Evolutionary conservation across 2,329 filamentous ascomycete genomes (phyloP), one percentile per base, ranked within the genome.

Genomic region (Tolypocladium tropicale): DNA sequence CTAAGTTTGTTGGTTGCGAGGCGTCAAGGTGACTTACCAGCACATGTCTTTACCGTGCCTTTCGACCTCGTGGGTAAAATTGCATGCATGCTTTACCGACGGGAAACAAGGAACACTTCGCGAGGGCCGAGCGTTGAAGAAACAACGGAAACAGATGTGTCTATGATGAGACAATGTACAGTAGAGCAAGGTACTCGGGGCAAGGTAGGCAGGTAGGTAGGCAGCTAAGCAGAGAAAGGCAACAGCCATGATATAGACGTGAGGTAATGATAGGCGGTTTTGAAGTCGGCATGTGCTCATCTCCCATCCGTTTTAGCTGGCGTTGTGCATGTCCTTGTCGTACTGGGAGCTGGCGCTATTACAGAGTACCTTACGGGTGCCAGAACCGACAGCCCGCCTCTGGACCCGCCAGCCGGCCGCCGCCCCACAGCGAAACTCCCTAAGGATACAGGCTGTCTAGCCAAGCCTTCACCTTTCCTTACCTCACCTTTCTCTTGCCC

Each of bases 1-100:
- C 61, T 63, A 62, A 63, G 58, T 55, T 21, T 52, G 30, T 36
- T 53, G 36, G 21, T 51, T 55, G 54, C 54, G 37, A 63, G 57
- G 55, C 50, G 36, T 55, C 49, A 49, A 49, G 28, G 46, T n/a
- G 25, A 49, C 28, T 32, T 6, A 16, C 28, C n/a, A 21, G 18
- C 28, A 18, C 28, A 18, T 10, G 12, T 33, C 28, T 21, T 21
- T n/a, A n/a, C 11, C 46, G 28, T 21, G 10, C 28, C 28, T 5
- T 18, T 32, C 46, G 18, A 33, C 46, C 46, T 10, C 14, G 28
- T 21, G 46, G 28, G 18, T 50, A 11, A 33, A 11, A 4, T 33
- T 32, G 28, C 21, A 28, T 33, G 43, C 43, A 33, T 21, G 28
- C 18, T 7, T n/a, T n/a, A n/a, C n/a, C n/a, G n/a, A n/a, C n/a